Base-by-base conservation (phyloP, 805 yeast genomes). In the Yarrowia yakushimensis region DNA sequence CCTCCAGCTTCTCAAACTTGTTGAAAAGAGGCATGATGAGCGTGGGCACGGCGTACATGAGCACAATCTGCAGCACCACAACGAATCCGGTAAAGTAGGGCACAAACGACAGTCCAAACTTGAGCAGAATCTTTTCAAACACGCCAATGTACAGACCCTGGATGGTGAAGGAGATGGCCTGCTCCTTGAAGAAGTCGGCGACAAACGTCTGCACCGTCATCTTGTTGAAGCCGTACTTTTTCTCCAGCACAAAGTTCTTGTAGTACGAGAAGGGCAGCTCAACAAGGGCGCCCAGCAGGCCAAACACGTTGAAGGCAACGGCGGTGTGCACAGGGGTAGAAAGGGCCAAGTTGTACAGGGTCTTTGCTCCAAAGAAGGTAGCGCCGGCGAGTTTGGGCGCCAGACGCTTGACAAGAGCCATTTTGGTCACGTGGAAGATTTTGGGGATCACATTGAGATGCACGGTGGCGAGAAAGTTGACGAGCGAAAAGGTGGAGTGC, bases 1-100 rank as follows among this genome's bases (percentile, higher is more conserved):
- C 90, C 68, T 88, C 90, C 67, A 94, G 82, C 31, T 97, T 97
- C 37, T 90, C 87, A 66, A 90, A 84, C 71, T 89, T 92, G 80
- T 94, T 91, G 80, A 94, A 94, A 66, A 90, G 76, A 4, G 99
- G 99, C 78, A 88, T 91, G 69, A 94, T 92, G 67, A 90, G 80
- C 27, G 88, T 85, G 34, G 98, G 98, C 70, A 80, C 83, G 48
- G 93, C 78, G 31, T 94, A 85, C 78, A 88, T 85, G 61, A 85
- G 81, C 63, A 88, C 76, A 60, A 93, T 77, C 74, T 88, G 96
- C 66, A 91, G 83, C 17, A 76, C 79, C 43, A 92, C 80, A 42
- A 89, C 76, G 70, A 91, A 86, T 13, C 81, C 76, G 77, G 96
- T 86, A 64, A 89, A 79, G 75, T 92, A 94, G 70, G 85, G 82